Evolutionary conservation across 176 grass and related monocot genomes (phyloP).

Genomic region (Carex pumila): DNA sequence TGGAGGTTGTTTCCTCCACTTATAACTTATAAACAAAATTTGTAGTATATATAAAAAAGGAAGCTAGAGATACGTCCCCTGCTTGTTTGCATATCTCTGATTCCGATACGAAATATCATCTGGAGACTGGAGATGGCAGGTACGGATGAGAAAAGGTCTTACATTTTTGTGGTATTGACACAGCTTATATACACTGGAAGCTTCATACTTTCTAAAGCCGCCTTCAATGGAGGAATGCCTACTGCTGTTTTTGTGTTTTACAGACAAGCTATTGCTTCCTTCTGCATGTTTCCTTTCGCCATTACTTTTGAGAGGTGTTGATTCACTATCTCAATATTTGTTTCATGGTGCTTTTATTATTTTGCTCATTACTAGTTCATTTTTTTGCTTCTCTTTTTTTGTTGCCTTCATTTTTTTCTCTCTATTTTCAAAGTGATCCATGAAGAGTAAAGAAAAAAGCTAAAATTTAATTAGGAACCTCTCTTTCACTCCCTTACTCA

Average conservation of each 20-base stretch:
- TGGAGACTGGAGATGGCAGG: background rate
- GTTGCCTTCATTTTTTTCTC: no score
- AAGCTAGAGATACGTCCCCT: background rate
- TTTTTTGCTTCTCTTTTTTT: background rate
- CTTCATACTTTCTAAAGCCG: constrained; percentile 7
- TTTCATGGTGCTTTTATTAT: constrained; percentile 1
- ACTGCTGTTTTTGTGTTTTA: constrained; percentile 18
- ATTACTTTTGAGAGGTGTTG: background rate
- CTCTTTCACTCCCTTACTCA: no score
- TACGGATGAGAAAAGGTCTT: background rate
- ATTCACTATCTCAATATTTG: background rate
- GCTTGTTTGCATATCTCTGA: background rate
- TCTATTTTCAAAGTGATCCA: no score
- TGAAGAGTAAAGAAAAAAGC: no score
- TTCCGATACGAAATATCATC: background rate
- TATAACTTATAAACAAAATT: no score
- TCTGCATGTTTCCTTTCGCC: constrained; percentile 11
- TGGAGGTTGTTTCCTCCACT: no score
- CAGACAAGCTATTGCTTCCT: background rate
- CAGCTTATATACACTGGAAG: constrained; percentile 6
- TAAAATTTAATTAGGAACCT: no score
- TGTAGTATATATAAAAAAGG: background rate
- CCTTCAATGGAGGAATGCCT: constrained; percentile 18
- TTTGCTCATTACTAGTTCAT: background rate
- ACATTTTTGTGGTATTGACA: background rate